phyloP scores from a whole-genome alignment of 257 asterid genomes.

The Lycium barbarum region DNA sequence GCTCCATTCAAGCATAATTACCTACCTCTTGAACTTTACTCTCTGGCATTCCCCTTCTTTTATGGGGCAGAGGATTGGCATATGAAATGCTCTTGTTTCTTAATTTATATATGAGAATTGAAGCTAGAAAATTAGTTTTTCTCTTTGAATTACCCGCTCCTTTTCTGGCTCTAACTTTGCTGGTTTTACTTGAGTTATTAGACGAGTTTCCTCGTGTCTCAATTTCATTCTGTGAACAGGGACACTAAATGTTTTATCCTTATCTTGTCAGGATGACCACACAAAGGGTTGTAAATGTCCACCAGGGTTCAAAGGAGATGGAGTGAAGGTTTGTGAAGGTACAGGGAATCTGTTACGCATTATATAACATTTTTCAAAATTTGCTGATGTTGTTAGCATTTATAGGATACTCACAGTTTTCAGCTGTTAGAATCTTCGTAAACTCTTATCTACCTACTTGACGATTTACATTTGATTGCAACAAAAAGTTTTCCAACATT shows the following conservation, averaged over 20 bases:
- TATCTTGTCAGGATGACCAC: conserved; percentile 63
- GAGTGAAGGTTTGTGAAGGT: conserved; percentile 88
- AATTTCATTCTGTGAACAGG: neutral
- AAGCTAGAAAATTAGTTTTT: neutral
- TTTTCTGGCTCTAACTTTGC: neutral
- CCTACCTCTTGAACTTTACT: neutral
- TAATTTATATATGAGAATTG: neutral
- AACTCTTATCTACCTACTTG: neutral
- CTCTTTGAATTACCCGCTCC: neutral
- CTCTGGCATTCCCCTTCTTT: neutral
- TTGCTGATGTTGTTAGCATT: conserved; percentile 27
- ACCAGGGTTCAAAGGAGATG: conserved; percentile 94
- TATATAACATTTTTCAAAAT: neutral
- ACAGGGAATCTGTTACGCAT: conserved; percentile 23
- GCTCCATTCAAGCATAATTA: conserved; percentile 29
- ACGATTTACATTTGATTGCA: neutral
- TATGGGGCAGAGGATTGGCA: neutral
- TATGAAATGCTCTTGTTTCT: neutral
- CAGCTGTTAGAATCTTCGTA: neutral
- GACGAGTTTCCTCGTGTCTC: neutral
- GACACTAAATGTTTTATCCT: neutral
- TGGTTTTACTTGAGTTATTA: neutral
- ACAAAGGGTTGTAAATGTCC: conserved; percentile 93
- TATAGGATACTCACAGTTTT: neutral
- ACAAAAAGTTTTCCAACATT: neutral